A percentile compares a stretch with the other conserved stretches of the same genome.
Conservation (phyloP, 2,329 filamentous ascomycete species). For the Aspergillus pseudoterreus region DNA sequence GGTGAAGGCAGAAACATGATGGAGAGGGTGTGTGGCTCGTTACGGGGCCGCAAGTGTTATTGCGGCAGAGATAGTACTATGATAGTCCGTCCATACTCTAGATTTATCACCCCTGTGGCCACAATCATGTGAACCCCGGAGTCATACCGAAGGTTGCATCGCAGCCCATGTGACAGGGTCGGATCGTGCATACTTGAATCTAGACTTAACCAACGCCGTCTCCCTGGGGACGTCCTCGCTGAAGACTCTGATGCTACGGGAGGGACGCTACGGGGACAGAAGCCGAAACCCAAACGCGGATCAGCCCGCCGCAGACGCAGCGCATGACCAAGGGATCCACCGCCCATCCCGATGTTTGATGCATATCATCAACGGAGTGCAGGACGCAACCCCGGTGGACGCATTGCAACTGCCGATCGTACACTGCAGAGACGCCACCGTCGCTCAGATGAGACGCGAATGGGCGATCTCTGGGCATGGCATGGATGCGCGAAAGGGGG, state of each 20-base stretch:
- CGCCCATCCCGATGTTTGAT: not conserved
- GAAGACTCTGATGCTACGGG: not conserved
- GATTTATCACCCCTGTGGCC: not conserved
- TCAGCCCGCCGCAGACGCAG: not conserved
- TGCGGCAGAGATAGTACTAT: not conserved
- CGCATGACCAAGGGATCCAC: not conserved
- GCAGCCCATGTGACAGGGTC: conserved; percentile 5
- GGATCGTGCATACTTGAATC: not conserved
- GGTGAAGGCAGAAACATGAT: conserved; percentile 11
- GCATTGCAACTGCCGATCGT: not conserved
- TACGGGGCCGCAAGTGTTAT: too few relatives aligned
- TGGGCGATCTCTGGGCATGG: not conserved
- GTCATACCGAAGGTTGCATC: conserved; percentile 4
- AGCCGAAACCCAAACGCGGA: not conserved
- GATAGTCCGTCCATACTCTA: not conserved
- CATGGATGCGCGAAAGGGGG: not conserved
- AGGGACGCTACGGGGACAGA: not conserved
- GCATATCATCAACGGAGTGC: not conserved
- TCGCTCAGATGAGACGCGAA: not conserved
- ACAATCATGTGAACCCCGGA: conserved; percentile 5
- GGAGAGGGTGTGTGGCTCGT: not conserved
- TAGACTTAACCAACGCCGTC: not conserved
- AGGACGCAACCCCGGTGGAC: not conserved
- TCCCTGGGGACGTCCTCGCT: not conserved
- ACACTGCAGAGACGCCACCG: not conserved